Evolutionary conservation across 208 protist genomes (phyloP).

Genomic region (Kentomonas sorsogonicus): DNA sequence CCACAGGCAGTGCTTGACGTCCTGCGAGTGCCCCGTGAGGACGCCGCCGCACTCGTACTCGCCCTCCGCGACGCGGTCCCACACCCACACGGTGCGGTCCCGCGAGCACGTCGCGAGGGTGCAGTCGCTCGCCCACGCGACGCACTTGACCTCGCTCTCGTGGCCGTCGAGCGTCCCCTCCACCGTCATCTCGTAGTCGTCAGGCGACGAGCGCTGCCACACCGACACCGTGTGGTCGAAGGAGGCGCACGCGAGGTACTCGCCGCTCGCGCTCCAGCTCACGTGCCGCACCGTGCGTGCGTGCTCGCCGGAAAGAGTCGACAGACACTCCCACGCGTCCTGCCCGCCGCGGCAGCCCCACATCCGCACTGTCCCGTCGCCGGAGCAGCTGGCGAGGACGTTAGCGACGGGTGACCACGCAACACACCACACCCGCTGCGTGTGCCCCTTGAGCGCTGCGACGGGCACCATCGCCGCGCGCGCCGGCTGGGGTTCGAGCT

Average conservation of each 20-base stretch:
- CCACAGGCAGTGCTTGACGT: constrained; percentile 89
- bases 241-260: constrained; percentile 69
- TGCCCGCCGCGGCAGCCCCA: constrained; percentile 30
- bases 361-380: constrained; percentile 60
- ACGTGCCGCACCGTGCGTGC: constrained; percentile 71
- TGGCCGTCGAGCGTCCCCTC: constrained; percentile 85
- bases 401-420: constrained; percentile 65
- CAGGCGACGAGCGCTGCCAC: constrained; percentile 39
- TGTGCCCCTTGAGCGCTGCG: constrained; percentile 49
- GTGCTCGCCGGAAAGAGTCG: constrained; percentile 68
- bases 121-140: constrained; percentile 65
- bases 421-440: constrained; percentile 80
- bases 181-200: constrained; percentile 51
- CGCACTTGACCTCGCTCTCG: constrained; percentile 91
- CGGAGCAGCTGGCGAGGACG: constrained; percentile 69
- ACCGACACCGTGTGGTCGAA: constrained; percentile 81
- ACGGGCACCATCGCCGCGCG: constrained; percentile 28
- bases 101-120: constrained; percentile 85
- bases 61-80: constrained; percentile 79
- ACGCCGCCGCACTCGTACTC: constrained; percentile 89
- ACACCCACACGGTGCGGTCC: constrained; percentile 89
- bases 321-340: constrained; percentile 39
- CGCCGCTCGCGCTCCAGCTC: constrained; percentile 77
- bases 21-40: constrained; percentile 84
- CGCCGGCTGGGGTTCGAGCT: constrained; percentile 6